These are phyloP conservation scores for Saccharomyces hybrid DNA, from an alignment of 1,139 yeast species.

Conservation along the genomic window DNA sequence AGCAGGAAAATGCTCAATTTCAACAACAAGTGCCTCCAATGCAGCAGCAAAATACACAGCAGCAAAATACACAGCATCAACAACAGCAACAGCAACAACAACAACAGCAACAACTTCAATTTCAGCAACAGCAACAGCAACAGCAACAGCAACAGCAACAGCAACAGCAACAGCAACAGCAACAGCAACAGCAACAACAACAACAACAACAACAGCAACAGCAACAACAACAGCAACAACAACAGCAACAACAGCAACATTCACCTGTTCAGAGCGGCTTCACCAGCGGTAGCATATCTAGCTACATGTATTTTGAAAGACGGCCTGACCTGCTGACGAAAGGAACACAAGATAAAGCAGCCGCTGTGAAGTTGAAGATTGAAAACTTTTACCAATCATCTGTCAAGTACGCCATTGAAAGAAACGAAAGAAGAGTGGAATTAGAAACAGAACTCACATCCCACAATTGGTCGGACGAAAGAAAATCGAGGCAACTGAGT, in stretches of 20 bases:
- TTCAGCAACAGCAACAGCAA: constrained; percentile 15
- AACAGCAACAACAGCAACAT: constrained; percentile 6
- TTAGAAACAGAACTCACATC: constrained; percentile 57
- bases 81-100: constrained; percentile 16
- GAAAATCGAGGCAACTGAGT: constrained; percentile 64
- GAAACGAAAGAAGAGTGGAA: constrained; percentile 70
- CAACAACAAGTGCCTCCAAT: constrained; percentile 7
- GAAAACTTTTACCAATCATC: constrained; percentile 73
- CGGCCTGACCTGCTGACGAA: constrained; percentile 72
- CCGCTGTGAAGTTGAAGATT: constrained; percentile 60
- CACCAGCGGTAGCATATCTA: constrained; percentile 14
- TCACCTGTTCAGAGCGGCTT: not conserved
- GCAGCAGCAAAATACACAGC: constrained; percentile 8
- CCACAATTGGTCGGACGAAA: constrained; percentile 67
- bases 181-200: constrained; percentile 8
- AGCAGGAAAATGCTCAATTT: constrained; percentile 5
- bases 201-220: constrained; percentile 7
- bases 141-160: constrained; percentile 17
- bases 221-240: constrained; percentile 6
- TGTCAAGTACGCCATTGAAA: constrained; percentile 70
- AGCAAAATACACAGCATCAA: constrained; percentile 9
- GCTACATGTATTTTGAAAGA: constrained; percentile 71
- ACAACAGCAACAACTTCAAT: constrained; percentile 10
- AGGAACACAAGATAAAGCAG: constrained; percentile 62
- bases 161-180: constrained; percentile 20